Conservation (phyloP, 129 eudicot genomes). For the Helianthus tuberosus region DNA sequence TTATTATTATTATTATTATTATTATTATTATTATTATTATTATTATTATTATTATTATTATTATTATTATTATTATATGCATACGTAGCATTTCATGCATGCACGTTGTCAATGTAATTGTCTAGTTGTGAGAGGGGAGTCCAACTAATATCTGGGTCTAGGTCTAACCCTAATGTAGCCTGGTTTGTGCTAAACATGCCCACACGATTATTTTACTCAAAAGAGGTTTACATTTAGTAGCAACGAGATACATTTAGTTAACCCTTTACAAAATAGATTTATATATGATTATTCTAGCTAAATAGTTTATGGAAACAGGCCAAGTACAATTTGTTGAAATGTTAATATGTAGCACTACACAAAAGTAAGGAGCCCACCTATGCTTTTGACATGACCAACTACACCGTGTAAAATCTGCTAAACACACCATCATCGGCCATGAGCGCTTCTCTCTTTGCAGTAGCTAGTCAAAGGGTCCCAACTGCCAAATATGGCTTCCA, state of each 20-base stretch:
- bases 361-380: conserved; percentile 26
- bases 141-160: no score
- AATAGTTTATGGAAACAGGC: no score
- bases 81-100: not conserved
- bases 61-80: not conserved
- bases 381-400: conserved; percentile 8
- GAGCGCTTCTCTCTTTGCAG: no score
- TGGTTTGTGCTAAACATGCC: no score
- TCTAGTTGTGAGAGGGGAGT: not conserved
- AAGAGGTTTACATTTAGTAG: no score
- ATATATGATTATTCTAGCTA: not conserved
- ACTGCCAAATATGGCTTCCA: not conserved
- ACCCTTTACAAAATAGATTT: not conserved
- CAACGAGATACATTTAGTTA: no score
- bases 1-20: not conserved
- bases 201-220: no score
- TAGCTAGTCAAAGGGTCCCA: conserved; percentile 2
- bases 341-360: conserved; percentile 1
- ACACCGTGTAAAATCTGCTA: no score
- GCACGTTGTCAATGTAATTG: not conserved
- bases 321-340: no score
- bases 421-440: no score
- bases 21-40: no score
- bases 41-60: not conserved
- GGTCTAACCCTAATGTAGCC: not conserved